A percentile compares a stretch with the other conserved stretches of the same genome.
These are phyloP conservation scores for Huntiella bhutanensis DNA, from an alignment of 2,329 filamentous ascomycete genomes.

Conservation along the genomic window DNA sequence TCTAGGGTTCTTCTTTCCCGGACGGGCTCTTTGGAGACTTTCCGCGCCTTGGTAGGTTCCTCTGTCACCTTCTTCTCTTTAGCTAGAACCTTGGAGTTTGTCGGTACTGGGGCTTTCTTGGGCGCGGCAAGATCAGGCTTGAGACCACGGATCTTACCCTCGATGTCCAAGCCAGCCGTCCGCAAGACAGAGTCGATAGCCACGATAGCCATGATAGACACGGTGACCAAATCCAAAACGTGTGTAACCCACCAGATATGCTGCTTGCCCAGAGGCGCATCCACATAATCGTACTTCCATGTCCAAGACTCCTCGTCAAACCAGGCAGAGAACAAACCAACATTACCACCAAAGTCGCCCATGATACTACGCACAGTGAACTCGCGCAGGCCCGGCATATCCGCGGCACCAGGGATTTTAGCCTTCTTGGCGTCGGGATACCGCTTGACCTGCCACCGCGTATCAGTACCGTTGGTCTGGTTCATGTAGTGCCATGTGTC, in stretches of 20 bases:
- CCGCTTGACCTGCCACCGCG: conserved; percentile 29
- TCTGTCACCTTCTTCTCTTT: neutral
- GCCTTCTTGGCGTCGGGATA: conserved; percentile 27
- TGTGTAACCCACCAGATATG: conserved; percentile 64
- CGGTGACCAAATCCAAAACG: conserved; percentile 1
- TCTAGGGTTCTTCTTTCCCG: too few relatives aligned
- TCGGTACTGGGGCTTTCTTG: neutral
- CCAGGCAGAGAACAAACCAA: conserved; percentile 75
- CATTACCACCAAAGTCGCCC: conserved; percentile 87
- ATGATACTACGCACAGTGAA: conserved; percentile 96
- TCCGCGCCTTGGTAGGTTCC: neutral
- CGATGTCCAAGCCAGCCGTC: conserved; percentile 4
- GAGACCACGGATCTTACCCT: conserved; percentile 3
- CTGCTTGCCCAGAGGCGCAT: conserved; percentile 65
- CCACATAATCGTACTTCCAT: conserved; percentile 68
- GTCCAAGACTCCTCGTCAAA: conserved; percentile 54
- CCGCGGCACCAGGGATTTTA: conserved; percentile 23
- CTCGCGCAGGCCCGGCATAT: conserved; percentile 53
- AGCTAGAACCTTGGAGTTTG: neutral
- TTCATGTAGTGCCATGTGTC: conserved; percentile 72
- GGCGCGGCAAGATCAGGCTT: neutral
- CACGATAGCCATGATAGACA: conserved; percentile 1
- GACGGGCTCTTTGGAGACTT: neutral
- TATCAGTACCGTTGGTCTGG: conserved; percentile 31
- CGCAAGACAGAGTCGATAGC: conserved; percentile 3